Base-by-base conservation (phyloP, 768 basidiomycete species). In the Lentinula boryana region DNA sequence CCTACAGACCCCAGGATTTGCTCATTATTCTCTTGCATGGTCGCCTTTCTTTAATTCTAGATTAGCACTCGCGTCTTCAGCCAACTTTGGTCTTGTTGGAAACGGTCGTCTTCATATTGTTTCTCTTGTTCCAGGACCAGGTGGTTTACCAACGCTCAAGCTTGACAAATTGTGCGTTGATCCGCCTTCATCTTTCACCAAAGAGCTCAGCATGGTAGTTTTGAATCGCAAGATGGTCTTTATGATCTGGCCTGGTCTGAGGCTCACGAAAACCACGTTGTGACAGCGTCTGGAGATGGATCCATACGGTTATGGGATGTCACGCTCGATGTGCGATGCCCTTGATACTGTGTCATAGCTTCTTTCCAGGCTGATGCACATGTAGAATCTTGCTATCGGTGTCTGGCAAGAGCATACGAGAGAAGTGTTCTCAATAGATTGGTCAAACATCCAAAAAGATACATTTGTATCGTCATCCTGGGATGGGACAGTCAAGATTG, bases 241-340 rank as follows among this genome's bases (percentile, higher is more conserved):
- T 95, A 89, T 70, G 94, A 95, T 68, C 76, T 94, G 52, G 93
- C 95, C 0, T 98, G 95, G 95, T 95, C 92, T 38, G 96, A 98
- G 75, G 73, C 86, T 35, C 93, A 97, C 72, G 95, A 96, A 75
- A 94, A 96, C 69, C 96, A 98, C 69, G 74, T 98, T 40, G 88
- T 91, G 2, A 86, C 93, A 1, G 90, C 85, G 0, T 94, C 92
- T 8, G 96, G 93, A 50, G 93, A 97, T 68, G 95, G 95, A 2
- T 89, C 91, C 13, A 81, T 97, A 68, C 87, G 86, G 70, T 76
- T 98, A 33, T 98, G 95, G 91, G 96, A 98, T 70, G 77, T 91
- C 23, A 84, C 85, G 77, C 77, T 97, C 53, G 88, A 93, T 67
- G 94, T 95, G 74, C 68, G 77, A 66, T 36, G 36, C 50, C 54